phyloP scores from a whole-genome alignment of 352 stramenopile species.

The Halophytophthora polymorphica region DNA sequence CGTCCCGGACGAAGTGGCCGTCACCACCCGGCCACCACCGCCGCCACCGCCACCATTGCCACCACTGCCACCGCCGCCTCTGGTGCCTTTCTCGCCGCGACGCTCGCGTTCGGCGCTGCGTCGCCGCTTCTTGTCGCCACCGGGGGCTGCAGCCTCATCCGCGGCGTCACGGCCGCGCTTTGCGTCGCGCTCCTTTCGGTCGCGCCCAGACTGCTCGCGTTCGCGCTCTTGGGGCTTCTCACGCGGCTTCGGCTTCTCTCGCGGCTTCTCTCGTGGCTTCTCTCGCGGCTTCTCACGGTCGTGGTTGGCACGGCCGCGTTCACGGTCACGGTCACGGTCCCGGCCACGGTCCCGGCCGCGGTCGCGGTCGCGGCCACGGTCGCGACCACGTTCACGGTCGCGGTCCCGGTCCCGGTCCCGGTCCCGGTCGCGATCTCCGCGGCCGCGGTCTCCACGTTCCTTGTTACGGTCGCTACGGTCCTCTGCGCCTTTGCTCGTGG shows the following conservation, averaged over 20 bases:
- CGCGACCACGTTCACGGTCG: slow-evolving; percentile 13
- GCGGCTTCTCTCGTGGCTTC: slow-evolving; percentile 23
- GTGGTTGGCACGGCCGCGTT: slow-evolving; percentile 19
- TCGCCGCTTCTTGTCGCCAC: slow-evolving; percentile 27
- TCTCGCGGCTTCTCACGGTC: slow-evolving; percentile 21
- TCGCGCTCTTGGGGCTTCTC: slow-evolving; percentile 30
- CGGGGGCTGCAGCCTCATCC: slow-evolving; percentile 13
- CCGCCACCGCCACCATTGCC: slow-evolving; percentile 14
- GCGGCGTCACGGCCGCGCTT: slow-evolving; percentile 35
- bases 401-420: slow-evolving; percentile 4
- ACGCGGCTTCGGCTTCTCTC: slow-evolving; percentile 16
- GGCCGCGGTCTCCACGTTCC: slow-evolving; percentile 14
- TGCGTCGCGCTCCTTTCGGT: slow-evolving; percentile 35
- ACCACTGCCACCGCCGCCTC: slow-evolving; percentile 6
- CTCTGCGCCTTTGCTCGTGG: slow-evolving; percentile 18
- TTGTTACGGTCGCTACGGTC: slow-evolving; percentile 22
- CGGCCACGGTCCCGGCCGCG: slow-evolving; percentile 8
- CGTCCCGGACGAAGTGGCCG: slow-evolving; percentile 25
- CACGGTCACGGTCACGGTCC: slow-evolving; percentile 22
- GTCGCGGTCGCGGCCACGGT: slow-evolving; percentile 11
- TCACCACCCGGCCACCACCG: slow-evolving; percentile 46
- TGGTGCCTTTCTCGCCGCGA: slow-evolving; percentile 5
- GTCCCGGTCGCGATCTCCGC: slow-evolving; percentile 19
- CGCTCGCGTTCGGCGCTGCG: slow-evolving; percentile 24
- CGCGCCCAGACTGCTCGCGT: slow-evolving; percentile 21